Percentiles rank a stretch among this genome's conserved stretches.
Evolutionary conservation across 768 basidiomycete species (phyloP).

Genomic region (Tulasnella sp.): DNA sequence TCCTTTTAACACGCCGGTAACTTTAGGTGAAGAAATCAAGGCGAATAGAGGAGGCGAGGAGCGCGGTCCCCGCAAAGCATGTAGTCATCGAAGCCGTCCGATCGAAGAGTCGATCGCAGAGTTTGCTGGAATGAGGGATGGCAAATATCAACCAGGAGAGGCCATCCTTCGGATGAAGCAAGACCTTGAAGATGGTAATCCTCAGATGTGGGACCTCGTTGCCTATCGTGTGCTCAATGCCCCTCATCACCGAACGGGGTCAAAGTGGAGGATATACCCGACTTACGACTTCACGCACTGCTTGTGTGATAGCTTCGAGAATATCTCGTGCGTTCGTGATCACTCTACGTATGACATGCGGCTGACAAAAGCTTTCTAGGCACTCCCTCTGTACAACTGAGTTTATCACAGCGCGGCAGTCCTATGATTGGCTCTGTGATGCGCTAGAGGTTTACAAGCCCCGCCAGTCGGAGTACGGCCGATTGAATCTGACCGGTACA

Average conservation of each 20-base stretch:
- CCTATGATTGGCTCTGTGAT: constrained; percentile 99
- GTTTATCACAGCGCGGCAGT: constrained; percentile 93
- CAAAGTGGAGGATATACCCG: constrained; percentile 96
- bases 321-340: constrained; percentile 83
- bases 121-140: constrained; percentile 91
- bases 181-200: constrained; percentile 88
- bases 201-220: constrained; percentile 99
- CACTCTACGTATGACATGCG: not conserved
- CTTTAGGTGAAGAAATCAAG: constrained; percentile 87
- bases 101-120: constrained; percentile 84
- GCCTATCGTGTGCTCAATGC: constrained; percentile 92
- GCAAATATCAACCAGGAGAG: constrained; percentile 87
- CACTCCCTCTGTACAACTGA: constrained; percentile 97
- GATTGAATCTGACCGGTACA: constrained; percentile 81
- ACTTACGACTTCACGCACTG: constrained; percentile 99
- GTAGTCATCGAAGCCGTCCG: constrained; percentile 83
- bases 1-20: not conserved
- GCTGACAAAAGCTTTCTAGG: constrained; percentile 48
- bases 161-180: constrained; percentile 97
- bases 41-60: constrained; percentile 83
- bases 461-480: constrained; percentile 93
- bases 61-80: constrained; percentile 77
- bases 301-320: constrained; percentile 96
- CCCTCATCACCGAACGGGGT: constrained; percentile 89
- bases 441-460: constrained; percentile 97